Conservation (phyloP, 75 land plant species). For the Sequoia sempervirens region DNA sequence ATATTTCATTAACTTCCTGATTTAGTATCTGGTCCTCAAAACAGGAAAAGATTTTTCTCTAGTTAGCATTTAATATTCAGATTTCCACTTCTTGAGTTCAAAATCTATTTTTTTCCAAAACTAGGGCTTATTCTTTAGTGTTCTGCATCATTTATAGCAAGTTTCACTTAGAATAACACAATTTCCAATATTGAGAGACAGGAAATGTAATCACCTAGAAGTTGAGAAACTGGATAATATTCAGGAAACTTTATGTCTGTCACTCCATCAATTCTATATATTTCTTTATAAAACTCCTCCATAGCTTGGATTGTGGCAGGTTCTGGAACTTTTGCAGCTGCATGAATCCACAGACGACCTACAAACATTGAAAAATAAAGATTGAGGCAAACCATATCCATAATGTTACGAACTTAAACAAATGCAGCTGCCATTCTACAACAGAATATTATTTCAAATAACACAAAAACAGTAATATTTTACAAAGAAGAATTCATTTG, state of each 20-base stretch:
- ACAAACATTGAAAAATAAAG: background rate
- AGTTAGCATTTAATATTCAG: background rate
- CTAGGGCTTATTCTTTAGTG: background rate
- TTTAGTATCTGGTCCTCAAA: background rate
- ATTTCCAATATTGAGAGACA: background rate
- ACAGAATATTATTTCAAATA: background rate
- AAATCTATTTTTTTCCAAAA: background rate
- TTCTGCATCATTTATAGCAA: background rate
- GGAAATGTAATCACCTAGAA: conserved; percentile 42
- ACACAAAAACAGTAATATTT: background rate
- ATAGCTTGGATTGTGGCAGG: conserved; percentile 76
- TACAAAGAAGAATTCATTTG: background rate
- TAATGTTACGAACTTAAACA: background rate
- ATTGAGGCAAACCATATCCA: background rate
- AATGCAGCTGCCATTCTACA: background rate
- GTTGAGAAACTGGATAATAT: conserved; percentile 80
- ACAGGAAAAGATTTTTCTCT: background rate
- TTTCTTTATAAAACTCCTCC: conserved; percentile 86
- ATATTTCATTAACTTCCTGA: too few relatives aligned
- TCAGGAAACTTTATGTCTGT: conserved; percentile 78
- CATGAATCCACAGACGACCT: conserved; percentile 96
- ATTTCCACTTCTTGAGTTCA: background rate
- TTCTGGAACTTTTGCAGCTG: conserved; percentile 88
- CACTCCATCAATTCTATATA: conserved; percentile 77
- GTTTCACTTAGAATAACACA: background rate